Evolutionary conservation across 176 grass and related monocot species (phyloP).

Genomic region (Aegilops tauschii): DNA sequence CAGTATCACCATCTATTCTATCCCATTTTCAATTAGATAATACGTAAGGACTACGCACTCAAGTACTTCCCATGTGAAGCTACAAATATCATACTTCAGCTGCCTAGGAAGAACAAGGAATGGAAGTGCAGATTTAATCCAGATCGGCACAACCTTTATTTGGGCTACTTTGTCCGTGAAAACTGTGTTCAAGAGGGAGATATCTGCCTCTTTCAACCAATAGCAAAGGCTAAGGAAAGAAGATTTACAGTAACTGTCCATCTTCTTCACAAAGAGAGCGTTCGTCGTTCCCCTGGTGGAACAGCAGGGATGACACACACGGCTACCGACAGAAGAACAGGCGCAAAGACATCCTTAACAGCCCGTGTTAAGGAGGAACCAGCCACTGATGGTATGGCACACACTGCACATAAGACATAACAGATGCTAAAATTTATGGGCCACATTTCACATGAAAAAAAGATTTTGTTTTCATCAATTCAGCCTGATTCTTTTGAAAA

Average conservation of each 20-base stretch:
- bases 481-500: not conserved
- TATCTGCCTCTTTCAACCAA: too few relatives aligned
- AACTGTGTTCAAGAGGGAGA: too few relatives aligned
- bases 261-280: too few relatives aligned
- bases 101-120: too few relatives aligned
- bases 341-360: not conserved
- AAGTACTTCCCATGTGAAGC: too few relatives aligned
- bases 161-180: too few relatives aligned
- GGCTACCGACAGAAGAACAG: not conserved
- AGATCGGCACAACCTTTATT: too few relatives aligned
- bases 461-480: not conserved
- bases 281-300: not conserved
- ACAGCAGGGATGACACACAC: not conserved
- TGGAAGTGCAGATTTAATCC: too few relatives aligned
- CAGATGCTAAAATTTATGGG: not conserved
- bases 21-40: constrained; percentile 9
- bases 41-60: not conserved
- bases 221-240: too few relatives aligned
- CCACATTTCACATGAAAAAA: not conserved
- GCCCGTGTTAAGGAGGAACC: not conserved
- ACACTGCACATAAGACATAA: not conserved
- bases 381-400: constrained; percentile 18
- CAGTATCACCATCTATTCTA: not conserved
- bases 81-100: too few relatives aligned
- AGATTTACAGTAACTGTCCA: too few relatives aligned